Base-by-base conservation (phyloP, 2,329 filamentous ascomycete species). In the Alternaria metachromatica region DNA sequence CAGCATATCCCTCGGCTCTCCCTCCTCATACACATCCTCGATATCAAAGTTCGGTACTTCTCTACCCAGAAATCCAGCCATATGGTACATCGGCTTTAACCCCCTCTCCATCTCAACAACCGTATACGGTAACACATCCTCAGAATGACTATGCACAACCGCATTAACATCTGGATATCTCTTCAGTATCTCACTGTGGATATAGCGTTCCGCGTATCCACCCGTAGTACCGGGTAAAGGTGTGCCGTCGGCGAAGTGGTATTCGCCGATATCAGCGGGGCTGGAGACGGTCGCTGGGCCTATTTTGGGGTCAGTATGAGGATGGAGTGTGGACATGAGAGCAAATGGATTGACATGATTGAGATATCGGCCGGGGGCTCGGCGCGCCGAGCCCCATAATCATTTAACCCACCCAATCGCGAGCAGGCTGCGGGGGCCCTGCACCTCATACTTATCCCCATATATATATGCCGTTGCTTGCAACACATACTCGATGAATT, bases 171-270 rank as follows among this genome's bases (percentile, higher is more conserved):
- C 75, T 0, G 77, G 77, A 66, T 82, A 84, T 20, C 75, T 72
- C 66, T 82, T 83, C 66, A 83, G 81, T 10, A 84, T 81, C 62
- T 80, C 79, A 59, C 75, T 76, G 71, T 85, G 83, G 53, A 84
- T 84, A 67, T 77, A 80, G 13, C 82, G 74, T 69, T 85, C 83
- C 3, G 76, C 61, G 55, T 81, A 84, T 13, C 77, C 76, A 5
- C 66, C 65, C 43, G 66, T 72, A 7, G 70, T 65, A 41, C 77
- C 77, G 48, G 80, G 75, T 1, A 80, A 72, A 2, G 73, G 56
- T 2, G 64, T 30, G 56, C 73, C 7, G 77, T 82, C 65, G 4
- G 79, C 74, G 37, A 84, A 75, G 13, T 76, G 73, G 70, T 84
- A 84, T 63, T 83, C 81, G 53, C 83, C 72, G 4, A 85, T 65